phyloP scores from a whole-genome alignment of 495 filamentous ascomycete species.

The Elaphomyces granulatus region DNA sequence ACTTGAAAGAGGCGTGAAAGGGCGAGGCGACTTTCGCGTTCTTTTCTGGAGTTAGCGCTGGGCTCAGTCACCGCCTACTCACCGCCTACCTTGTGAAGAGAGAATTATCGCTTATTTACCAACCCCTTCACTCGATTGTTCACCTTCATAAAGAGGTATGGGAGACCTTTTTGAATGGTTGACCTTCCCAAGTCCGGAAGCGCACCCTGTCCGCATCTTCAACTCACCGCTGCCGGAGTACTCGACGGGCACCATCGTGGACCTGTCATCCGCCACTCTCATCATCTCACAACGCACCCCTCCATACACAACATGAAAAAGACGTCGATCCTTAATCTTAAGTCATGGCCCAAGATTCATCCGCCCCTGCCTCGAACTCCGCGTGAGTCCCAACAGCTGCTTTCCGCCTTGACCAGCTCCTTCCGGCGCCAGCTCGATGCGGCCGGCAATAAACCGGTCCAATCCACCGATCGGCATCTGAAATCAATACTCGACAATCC shows the following conservation, averaged over 20 bases:
- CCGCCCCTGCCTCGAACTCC: conserved; percentile 51
- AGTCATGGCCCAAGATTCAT: conserved; percentile 47
- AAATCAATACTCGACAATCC: conserved; percentile 57
- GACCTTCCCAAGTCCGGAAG: no score
- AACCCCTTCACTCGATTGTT: no score
- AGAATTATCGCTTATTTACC: no score
- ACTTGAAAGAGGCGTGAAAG: conserved; percentile 14
- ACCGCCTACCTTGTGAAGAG: no score
- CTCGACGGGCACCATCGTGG: conserved; percentile 3
- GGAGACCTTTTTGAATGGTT: no score
- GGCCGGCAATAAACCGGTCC: conserved; percentile 19
- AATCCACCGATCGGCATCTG: conserved; percentile 41
- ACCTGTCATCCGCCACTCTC: conserved; percentile 1
- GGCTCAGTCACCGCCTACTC: no score
- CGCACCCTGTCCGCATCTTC: no score
- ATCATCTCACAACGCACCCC: not conserved
- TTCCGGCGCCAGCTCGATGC: conserved; percentile 59
- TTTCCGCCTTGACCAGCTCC: conserved; percentile 55
- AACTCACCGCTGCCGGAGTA: no score
- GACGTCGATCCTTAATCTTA: conserved; percentile 26
- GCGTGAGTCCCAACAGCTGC: conserved; percentile 52
- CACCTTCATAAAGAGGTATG: no score
- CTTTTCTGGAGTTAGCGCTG: no score
- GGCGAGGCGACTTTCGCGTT: conserved; percentile 4
- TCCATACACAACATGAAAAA: conserved; percentile 33